Conservation (phyloP, 2,329 filamentous ascomycete species). For the Fusarium sterilihyphosum region DNA sequence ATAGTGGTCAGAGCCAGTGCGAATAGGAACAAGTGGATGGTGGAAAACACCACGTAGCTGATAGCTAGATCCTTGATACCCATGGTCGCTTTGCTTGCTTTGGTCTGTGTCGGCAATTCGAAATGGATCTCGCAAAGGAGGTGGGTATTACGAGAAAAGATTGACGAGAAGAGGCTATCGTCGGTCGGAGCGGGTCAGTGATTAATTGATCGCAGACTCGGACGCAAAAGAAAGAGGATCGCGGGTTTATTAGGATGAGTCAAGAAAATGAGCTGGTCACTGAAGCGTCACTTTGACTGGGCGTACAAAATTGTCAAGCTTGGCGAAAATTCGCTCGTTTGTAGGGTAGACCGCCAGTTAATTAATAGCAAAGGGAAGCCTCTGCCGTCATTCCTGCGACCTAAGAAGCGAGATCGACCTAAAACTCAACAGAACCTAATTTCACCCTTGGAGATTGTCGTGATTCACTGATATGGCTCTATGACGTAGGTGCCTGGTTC, state of each 20-base stretch:
- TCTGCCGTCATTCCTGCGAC: constrained; percentile 30
- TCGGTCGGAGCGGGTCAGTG: constrained; percentile 2
- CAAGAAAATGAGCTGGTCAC: not conserved
- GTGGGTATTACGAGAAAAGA: not conserved
- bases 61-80: constrained; percentile 55
- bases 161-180: constrained; percentile 10
- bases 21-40: constrained; percentile 80
- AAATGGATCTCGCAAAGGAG: not conserved
- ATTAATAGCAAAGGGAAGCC: constrained; percentile 24
- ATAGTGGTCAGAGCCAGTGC: constrained; percentile 79
- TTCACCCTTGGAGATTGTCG: constrained; percentile 19
- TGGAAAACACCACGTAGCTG: constrained; percentile 65
- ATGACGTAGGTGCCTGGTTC: constrained; percentile 23
- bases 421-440: constrained; percentile 2
- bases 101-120: not conserved
- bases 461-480: constrained; percentile 22
- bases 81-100: constrained; percentile 47
- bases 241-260: not conserved
- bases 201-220: not conserved
- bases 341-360: constrained; percentile 1
- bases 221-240: not conserved
- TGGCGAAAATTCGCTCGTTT: not conserved
- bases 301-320: not conserved
- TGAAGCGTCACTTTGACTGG: constrained; percentile 10
- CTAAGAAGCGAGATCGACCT: not conserved